Conservation (phyloP, 352 stramenopile species). For the Phytophthora ramorum region DNA sequence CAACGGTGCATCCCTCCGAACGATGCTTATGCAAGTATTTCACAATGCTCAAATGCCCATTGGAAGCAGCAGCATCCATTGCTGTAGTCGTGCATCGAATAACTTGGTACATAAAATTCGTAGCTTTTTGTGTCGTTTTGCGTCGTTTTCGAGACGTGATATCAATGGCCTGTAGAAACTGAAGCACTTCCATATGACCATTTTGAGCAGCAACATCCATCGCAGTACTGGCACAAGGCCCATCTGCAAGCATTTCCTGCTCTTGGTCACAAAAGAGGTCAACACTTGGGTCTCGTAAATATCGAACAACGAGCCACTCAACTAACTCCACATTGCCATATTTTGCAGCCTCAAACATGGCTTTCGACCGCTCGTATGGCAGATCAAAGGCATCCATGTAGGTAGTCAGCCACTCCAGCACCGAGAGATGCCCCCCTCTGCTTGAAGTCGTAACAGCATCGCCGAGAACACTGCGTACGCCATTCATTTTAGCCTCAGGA, state of each 20-base stretch:
- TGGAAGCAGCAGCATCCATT: constrained; percentile 2
- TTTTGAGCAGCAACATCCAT: constrained; percentile 4
- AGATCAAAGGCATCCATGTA: too few relatives aligned
- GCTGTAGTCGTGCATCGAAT: constrained; percentile 1
- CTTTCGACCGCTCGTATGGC: too few relatives aligned
- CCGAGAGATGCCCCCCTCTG: neutral
- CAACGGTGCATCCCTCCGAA: constrained; percentile 13
- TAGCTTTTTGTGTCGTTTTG: constrained; percentile 2
- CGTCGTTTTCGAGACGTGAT: too few relatives aligned
- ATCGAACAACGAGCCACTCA: neutral
- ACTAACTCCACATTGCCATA: too few relatives aligned
- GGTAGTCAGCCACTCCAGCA: neutral
- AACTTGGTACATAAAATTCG: neutral
- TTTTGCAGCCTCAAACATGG: too few relatives aligned
- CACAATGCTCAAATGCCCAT: constrained; percentile 3
- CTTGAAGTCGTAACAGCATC: too few relatives aligned
- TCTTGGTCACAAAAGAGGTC: neutral
- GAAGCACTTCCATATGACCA: constrained; percentile 6
- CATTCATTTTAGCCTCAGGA: too few relatives aligned
- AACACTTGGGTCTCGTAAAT: neutral
- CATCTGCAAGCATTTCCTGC: too few relatives aligned
- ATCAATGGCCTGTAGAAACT: constrained; percentile 13
- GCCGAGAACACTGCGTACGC: too few relatives aligned
- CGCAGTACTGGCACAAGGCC: neutral
- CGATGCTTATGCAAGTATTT: constrained; percentile 18